Percentiles rank a stretch among this genome's conserved stretches.
Evolutionary conservation across 768 basidiomycete species (phyloP).

Genomic region (Lentinula detonsa): DNA sequence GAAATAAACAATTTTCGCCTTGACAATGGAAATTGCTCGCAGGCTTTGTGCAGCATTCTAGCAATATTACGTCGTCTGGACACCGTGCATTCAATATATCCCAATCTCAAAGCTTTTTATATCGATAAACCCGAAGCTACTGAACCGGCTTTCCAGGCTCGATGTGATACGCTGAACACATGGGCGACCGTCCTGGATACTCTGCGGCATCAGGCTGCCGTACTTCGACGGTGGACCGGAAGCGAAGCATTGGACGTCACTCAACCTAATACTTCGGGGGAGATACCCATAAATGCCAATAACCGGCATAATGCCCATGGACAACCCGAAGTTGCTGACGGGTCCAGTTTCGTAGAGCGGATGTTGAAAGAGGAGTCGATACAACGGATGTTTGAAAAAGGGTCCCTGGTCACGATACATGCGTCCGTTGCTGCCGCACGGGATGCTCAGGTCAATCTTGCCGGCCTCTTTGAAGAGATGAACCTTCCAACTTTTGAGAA

Average conservation of each 20-base stretch:
- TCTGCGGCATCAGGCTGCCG: constrained; percentile 74
- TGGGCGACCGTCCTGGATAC: constrained; percentile 87
- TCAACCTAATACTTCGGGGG: constrained; percentile 65
- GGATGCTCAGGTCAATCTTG: constrained; percentile 78
- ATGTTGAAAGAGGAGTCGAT: constrained; percentile 95
- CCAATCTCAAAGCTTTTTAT: constrained; percentile 73
- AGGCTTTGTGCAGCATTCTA: constrained; percentile 57
- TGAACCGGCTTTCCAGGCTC: constrained; percentile 64
- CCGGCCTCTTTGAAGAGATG: constrained; percentile 74
- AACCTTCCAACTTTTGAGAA: constrained; percentile 87
- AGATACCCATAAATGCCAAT: constrained; percentile 36
- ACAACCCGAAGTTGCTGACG: constrained; percentile 48
- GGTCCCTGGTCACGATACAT: constrained; percentile 82
- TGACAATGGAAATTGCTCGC: constrained; percentile 31
- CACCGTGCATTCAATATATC: constrained; percentile 82
- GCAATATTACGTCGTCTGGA: constrained; percentile 70
- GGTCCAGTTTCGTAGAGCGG: constrained; percentile 88
- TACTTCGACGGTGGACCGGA: constrained; percentile 91
- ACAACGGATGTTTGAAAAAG: constrained; percentile 89
- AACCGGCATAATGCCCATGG: constrained; percentile 23
- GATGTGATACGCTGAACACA: constrained; percentile 83
- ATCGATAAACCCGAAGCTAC: constrained; percentile 70
- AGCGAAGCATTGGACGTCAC: constrained; percentile 87
- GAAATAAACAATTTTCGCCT: constrained; percentile 79
- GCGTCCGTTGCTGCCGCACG: constrained; percentile 81